Conservation (phyloP, 2,329 filamentous ascomycete species). For the Saccharata proteae region DNA sequence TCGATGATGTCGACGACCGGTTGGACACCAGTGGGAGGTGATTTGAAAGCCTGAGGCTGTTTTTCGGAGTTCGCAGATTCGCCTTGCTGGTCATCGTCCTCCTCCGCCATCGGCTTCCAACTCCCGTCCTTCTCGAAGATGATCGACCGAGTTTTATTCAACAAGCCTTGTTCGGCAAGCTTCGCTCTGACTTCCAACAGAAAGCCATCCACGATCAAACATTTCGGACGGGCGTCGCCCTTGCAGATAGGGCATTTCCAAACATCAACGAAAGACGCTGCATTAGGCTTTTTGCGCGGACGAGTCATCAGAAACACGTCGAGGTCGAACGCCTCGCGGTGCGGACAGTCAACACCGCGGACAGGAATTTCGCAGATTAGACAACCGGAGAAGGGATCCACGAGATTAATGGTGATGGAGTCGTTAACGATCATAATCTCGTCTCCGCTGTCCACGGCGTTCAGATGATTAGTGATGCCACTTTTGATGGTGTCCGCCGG, state of each 20-base stretch:
- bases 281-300: conserved; percentile 16
- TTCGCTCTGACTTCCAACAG: conserved; percentile 48
- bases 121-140: conserved; percentile 50
- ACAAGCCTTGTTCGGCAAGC: conserved; percentile 37
- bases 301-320: conserved; percentile 66
- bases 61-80: no score
- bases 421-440: conserved; percentile 30
- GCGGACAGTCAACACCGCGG: conserved; percentile 56
- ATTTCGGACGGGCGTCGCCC: conserved; percentile 61
- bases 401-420: conserved; percentile 30
- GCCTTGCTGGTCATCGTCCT: background rate
- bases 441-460: conserved; percentile 40
- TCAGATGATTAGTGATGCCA: conserved; percentile 43
- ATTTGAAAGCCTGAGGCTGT: no score
- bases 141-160: conserved; percentile 47
- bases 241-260: conserved; percentile 85
- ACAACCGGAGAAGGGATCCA: conserved; percentile 34
- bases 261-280: conserved; percentile 43
- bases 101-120: conserved; percentile 43
- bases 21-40: no score
- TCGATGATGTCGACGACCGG: no score
- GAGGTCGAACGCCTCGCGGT: conserved; percentile 85
- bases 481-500: conserved; percentile 39
- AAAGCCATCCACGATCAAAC: conserved; percentile 63
- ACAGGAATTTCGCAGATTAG: conserved; percentile 57